A percentile compares a stretch with the other conserved stretches of the same genome.
Evolutionary conservation across 257 asterid species (phyloP).

Genomic region (Nicotiana tabacum): DNA sequence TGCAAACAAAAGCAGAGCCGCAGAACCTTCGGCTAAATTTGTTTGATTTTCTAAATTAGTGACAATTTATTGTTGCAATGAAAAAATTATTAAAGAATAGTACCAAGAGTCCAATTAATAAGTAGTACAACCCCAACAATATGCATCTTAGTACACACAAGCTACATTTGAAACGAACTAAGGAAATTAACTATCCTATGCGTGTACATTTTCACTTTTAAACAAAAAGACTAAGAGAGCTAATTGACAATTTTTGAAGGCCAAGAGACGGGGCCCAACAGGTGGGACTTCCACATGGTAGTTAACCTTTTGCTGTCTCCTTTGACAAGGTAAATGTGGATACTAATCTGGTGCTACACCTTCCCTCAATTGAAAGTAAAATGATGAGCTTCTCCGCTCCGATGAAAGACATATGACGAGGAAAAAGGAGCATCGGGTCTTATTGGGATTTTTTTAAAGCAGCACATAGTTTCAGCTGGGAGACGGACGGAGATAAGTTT

Average conservation of each 20-base stretch:
- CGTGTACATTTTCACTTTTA: too few species aligned
- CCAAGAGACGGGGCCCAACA: not conserved
- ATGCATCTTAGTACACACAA: too few species aligned
- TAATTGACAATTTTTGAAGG: not conserved
- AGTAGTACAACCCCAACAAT: too few species aligned
- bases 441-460: too few species aligned
- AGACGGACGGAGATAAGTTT: too few species aligned
- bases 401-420: not conserved
- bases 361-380: not conserved
- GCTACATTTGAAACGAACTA: too few species aligned
- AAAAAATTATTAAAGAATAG: too few species aligned
- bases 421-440: not conserved
- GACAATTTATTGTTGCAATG: not conserved
- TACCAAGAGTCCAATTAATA: too few species aligned
- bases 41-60: not conserved
- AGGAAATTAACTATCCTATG: too few species aligned
- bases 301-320: not conserved
- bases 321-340: not conserved
- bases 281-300: not conserved
- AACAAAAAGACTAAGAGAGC: too few species aligned
- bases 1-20: not conserved
- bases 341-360: not conserved
- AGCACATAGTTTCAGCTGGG: too few species aligned
- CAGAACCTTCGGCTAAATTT: not conserved
- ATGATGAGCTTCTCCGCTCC: not conserved